Evolutionary conservation across 352 stramenopile species (phyloP).

Genomic region (Phytophthora capsici): DNA sequence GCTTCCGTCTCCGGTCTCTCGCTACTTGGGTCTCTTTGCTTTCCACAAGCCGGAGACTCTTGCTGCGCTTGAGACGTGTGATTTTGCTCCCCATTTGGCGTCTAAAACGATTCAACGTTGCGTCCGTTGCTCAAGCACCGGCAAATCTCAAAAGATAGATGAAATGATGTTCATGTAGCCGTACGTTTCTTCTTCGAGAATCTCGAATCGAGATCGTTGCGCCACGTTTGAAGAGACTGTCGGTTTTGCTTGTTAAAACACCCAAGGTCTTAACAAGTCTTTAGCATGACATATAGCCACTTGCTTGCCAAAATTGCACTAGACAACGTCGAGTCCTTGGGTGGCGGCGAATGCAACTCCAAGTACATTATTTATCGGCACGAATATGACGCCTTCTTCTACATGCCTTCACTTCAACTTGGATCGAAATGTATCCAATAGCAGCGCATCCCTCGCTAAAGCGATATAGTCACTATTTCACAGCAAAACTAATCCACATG

Average conservation of each 20-base stretch:
- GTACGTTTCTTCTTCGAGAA: conserved; percentile 14
- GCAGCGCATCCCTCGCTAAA: conserved; percentile 3
- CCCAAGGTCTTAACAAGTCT: too few species aligned
- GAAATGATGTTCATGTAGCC: conserved; percentile 1
- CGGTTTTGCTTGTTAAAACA: too few species aligned
- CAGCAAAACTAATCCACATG: conserved; percentile 5
- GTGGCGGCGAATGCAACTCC: too few species aligned
- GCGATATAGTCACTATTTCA: conserved; percentile 2
- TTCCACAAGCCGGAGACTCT: conserved; percentile 15
- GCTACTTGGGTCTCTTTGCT: conserved; percentile 3
- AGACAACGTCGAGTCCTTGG: too few species aligned
- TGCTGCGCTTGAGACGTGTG: conserved; percentile 18
- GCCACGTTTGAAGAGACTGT: conserved; percentile 8
- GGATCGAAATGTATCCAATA: too few species aligned
- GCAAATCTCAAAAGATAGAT: conserved; percentile 1
- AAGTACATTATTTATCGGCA: too few species aligned
- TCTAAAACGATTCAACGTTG: background rate
- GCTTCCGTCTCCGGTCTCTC: conserved; percentile 26
- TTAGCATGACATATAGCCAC: too few species aligned
- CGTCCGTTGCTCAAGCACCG: too few species aligned
- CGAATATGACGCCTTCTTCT: too few species aligned
- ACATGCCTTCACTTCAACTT: too few species aligned
- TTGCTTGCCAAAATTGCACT: background rate
- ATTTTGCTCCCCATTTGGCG: conserved; percentile 20
- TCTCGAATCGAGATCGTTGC: background rate